phyloP scores from a whole-genome alignment of 2,329 filamentous ascomycete genomes.

The Verticillium longisporum region DNA sequence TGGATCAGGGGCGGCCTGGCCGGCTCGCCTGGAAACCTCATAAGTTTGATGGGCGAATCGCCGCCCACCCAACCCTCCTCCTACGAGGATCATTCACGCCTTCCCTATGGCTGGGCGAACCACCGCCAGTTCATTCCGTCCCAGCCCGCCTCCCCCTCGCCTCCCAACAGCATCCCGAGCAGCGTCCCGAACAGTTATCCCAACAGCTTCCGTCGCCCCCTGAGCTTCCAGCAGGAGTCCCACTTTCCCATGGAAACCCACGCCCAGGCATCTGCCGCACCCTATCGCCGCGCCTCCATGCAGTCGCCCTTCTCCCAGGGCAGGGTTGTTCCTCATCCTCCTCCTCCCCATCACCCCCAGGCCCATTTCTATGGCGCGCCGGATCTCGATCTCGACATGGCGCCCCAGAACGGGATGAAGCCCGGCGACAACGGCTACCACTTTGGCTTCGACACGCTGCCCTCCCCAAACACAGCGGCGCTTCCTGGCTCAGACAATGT shows the following conservation, averaged over 20 bases:
- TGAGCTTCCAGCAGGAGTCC: conserved; percentile 46
- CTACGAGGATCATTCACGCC: conserved; percentile 38
- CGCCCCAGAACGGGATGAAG: conserved; percentile 46
- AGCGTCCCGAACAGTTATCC: conserved; percentile 6
- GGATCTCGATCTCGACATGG: conserved; percentile 65
- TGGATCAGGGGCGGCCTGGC: conserved; percentile 37
- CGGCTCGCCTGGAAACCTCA: conserved; percentile 47
- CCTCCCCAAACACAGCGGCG: conserved; percentile 24
- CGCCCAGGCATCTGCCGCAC: conserved; percentile 24
- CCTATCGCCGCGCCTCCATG: conserved; percentile 38
- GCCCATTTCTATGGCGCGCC: conserved; percentile 71
- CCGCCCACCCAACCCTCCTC: conserved; percentile 46
- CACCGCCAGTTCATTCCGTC: conserved; percentile 37
- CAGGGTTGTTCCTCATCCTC: conserved; percentile 43
- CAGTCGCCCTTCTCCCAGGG: conserved; percentile 43
- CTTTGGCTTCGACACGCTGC: conserved; percentile 73
- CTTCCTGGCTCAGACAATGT: conserved; percentile 49
- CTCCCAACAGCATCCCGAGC: conserved; percentile 17
- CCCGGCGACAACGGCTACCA: conserved; percentile 67
- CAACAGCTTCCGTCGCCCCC: conserved; percentile 12
- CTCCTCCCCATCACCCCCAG: conserved; percentile 68
- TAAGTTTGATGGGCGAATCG: conserved; percentile 43
- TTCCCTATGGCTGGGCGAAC: conserved; percentile 38
- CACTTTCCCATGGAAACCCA: conserved; percentile 35
- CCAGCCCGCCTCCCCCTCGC: conserved; percentile 31